Evolutionary conservation across 139 green algal species (phyloP), one percentile per base, ranked within the genome.

Genomic region (Microglena sp.): DNA sequence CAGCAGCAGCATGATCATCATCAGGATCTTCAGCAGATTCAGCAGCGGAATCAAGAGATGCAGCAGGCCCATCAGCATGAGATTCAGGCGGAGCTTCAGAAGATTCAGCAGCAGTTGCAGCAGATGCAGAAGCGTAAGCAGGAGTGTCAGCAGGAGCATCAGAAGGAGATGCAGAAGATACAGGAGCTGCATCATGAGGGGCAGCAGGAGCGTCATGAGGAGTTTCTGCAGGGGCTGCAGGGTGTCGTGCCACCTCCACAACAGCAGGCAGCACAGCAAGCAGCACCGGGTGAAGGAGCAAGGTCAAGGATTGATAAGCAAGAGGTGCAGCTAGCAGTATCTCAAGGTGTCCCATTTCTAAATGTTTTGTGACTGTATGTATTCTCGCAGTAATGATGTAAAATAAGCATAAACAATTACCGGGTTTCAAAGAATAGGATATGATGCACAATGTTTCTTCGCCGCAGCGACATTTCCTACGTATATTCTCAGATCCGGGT

Each of bases 121-220:
- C 56, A 40, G 31, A 11, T 24, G 40, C 40, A 50, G 40, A n/a
- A n/a, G n/a, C n/a, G n/a, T n/a, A n/a, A n/a, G n/a, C 56, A 64
- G 31, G 29, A 64, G 56, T 15, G 24, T 31, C 56, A 64, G 56
- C 11, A 43, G 15, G 29, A 64, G 31, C 15, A 26, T 24, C 56
- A 64, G 31, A 28, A 64, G n/a, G n/a, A n/a, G n/a, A n/a, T n/a
- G 31, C 56, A 40, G 56, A 28, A 64, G 31, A 40, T 45, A 21
- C 56, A 64, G 56, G 21, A 36, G 31, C 8, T 60, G 8, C 24
- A 27, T 8, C n/a, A 15, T 15, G 8, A 36, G 29, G 29, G 43
- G 56, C 29, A 36, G 56, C 26, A 36, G 29, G 8, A 44, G 56
- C 29, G 7, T 45, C 56, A 44, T 7, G 29, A 28, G 29, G 5